These are phyloP conservation scores for Huntiella moniliformis DNA, from an alignment of 2,329 filamentous ascomycete species.

Conservation along the genomic window DNA sequence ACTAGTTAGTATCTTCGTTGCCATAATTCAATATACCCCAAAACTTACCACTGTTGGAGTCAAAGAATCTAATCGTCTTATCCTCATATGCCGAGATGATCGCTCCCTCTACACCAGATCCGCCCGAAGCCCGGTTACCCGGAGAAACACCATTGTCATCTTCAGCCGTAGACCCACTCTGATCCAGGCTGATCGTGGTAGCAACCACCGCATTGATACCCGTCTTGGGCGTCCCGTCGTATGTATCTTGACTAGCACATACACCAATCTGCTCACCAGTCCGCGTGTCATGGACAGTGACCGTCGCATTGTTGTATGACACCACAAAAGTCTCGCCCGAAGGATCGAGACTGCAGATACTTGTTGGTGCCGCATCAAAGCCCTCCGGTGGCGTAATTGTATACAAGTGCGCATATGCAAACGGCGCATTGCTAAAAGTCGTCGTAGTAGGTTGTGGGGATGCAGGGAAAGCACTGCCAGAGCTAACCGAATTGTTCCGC, in stretches of 20 bases:
- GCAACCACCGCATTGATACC: slow-evolving; percentile 86
- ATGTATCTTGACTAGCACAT: slow-evolving; percentile 90
- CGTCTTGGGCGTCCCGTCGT: slow-evolving; percentile 59
- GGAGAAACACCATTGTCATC: slow-evolving; percentile 70
- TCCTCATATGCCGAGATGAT: slow-evolving; percentile 96
- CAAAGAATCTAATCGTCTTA: slow-evolving; percentile 88
- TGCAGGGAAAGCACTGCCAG: slow-evolving; percentile 76
- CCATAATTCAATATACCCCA: background rate
- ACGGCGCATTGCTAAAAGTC: slow-evolving; percentile 66
- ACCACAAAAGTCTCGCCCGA: slow-evolving; percentile 82
- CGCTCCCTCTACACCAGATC: slow-evolving; percentile 71
- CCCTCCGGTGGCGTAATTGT: slow-evolving; percentile 55
- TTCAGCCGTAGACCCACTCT: slow-evolving; percentile 40
- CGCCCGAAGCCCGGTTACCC: slow-evolving; percentile 44
- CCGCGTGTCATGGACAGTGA: slow-evolving; percentile 80
- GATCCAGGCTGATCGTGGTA: slow-evolving; percentile 66
- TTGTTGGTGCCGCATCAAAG: slow-evolving; percentile 44
- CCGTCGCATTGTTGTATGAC: slow-evolving; percentile 74
- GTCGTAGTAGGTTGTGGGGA: slow-evolving; percentile 63
- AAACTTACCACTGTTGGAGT: slow-evolving; percentile 88
- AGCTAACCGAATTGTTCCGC: slow-evolving; percentile 82
- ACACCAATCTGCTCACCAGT: slow-evolving; percentile 79
- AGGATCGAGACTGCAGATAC: slow-evolving; percentile 72
- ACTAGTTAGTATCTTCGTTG: background rate
- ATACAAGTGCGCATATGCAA: slow-evolving; percentile 75